phyloP scores from a whole-genome alignment of 2,329 filamentous ascomycete genomes.

The Exophiala xenobiotica region DNA sequence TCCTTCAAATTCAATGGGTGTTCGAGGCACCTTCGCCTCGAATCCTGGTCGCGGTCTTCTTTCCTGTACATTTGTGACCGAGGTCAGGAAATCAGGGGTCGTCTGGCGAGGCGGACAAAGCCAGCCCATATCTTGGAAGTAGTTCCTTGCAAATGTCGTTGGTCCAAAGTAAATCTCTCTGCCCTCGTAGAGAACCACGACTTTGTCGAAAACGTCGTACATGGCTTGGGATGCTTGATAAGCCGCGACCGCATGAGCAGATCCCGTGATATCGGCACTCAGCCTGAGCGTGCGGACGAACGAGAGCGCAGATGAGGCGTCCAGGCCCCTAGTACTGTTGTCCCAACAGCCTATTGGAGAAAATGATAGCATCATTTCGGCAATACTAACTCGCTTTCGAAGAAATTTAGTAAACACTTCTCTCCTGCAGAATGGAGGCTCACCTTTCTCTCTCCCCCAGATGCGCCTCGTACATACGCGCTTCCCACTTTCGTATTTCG shows the following conservation, averaged over 20 bases:
- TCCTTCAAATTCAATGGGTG: slow-evolving; percentile 61
- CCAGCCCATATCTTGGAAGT: slow-evolving; percentile 66
- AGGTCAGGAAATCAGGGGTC: slow-evolving; percentile 65
- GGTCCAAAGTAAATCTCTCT: slow-evolving; percentile 67
- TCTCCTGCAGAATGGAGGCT: too few species aligned
- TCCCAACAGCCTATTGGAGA: slow-evolving; percentile 54
- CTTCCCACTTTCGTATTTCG: slow-evolving; percentile 67
- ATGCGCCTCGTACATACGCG: slow-evolving; percentile 64
- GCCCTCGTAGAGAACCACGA: slow-evolving; percentile 66
- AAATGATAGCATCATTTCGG: slow-evolving; percentile 51
- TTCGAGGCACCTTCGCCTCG: slow-evolving; percentile 47
- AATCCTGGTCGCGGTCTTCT: slow-evolving; percentile 45
- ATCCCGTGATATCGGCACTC: slow-evolving; percentile 49
- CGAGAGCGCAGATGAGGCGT: slow-evolving; percentile 57
- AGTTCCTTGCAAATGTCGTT: slow-evolving; percentile 57
- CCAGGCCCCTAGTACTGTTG: slow-evolving; percentile 52
- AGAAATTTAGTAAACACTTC: neutral
- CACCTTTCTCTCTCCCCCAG: slow-evolving; percentile 65
- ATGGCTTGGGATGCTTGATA: slow-evolving; percentile 55
- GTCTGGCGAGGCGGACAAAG: slow-evolving; percentile 62
- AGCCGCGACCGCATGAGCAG: slow-evolving; percentile 56
- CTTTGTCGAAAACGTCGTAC: slow-evolving; percentile 66
- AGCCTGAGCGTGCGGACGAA: slow-evolving; percentile 56
- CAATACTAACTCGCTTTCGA: slow-evolving; percentile 67
- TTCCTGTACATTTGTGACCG: slow-evolving; percentile 59